Percentiles rank a stretch among this genome's conserved stretches.
Conservation (phyloP, 2,329 filamentous ascomycete species). For the Neodidymelliopsis sp. region DNA sequence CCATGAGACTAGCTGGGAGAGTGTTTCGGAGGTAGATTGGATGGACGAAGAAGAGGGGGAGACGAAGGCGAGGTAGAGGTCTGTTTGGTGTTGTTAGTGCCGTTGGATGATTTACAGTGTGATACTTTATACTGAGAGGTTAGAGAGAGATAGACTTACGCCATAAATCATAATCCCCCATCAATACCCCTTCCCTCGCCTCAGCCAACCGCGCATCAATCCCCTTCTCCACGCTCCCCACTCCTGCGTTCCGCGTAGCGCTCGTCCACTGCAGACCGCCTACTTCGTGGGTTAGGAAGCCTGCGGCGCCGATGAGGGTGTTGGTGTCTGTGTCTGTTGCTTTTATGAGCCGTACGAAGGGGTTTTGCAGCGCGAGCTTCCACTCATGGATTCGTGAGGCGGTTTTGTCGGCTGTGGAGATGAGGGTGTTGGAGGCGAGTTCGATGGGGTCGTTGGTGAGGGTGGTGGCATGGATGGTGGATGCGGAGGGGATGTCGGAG, state of each 20-base stretch:
- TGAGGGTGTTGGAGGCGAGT: background rate
- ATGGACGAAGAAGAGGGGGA: no score
- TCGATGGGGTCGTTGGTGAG: background rate
- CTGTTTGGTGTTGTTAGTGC: background rate
- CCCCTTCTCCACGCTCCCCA: background rate
- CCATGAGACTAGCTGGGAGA: background rate
- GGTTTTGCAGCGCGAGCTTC: background rate
- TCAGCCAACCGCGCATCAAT: background rate
- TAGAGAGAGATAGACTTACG: no score
- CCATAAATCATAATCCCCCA: background rate
- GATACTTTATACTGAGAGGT: no score
- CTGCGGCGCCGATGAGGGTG: background rate
- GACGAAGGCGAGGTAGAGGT: background rate
- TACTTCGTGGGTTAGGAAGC: slow-evolving; percentile 1
- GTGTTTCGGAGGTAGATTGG: no score
- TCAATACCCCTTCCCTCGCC: background rate
- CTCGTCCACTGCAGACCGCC: slow-evolving; percentile 1
- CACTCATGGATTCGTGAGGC: background rate
- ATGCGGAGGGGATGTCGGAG: background rate
- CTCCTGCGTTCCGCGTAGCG: background rate
- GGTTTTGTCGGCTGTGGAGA: no score
- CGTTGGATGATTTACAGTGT: background rate
- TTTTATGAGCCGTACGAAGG: background rate
- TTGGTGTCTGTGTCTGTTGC: background rate
- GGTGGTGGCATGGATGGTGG: background rate